Evolutionary conservation across 768 basidiomycete genomes (phyloP), one percentile per base, ranked within the genome.

Genomic region (Russula griseocarnosa): DNA sequence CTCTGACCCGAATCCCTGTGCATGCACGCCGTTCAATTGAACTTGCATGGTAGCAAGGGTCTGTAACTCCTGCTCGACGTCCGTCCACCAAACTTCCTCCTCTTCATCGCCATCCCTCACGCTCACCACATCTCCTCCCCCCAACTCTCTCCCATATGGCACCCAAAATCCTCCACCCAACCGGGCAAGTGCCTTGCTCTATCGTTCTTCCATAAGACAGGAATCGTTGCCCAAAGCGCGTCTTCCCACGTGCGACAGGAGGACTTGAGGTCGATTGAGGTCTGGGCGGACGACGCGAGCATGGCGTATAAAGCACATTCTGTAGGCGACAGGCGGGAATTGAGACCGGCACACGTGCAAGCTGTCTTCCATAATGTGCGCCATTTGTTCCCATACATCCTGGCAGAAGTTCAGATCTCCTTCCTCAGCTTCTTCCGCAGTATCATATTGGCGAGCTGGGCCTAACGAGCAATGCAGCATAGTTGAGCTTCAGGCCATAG

Each of bases 221-320:
- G 86, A 55, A 94, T 78, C 62, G 91, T 87, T 0, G 91, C 92
- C 97, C 97, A 99, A 0, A 98, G 79, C 71, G 95, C 88, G 71
- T 99, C 97, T 70, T 95, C n/a, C 91, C 96, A 98, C 22, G 90
- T 88, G 36, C 86, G 76, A 70, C 92, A 95, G 4, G 88, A 84
- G 0, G 86, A 81, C 66, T 88, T 86, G 40, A 93, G 81, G 36
- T 87, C 74, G 26, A 73, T 76, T 0, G 84, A 81, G 1, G 89
- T 90, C 73, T 81, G 86, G 51, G 79, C 83, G 14, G 80, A 88
- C 34, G 86, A 94, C 30, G 80, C 86, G 9, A 99, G 82, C 0
- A 93, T 86, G 0, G 94, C 94, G 69, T 94, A 95, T 0, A 98
- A 77, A 1, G 86, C 81, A n/a, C 94, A 86, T 73, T 98, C 94